Base-by-base conservation (phyloP, 371 early-diverging fungal genomes). In the Phascolomyces articulosus region DNA sequence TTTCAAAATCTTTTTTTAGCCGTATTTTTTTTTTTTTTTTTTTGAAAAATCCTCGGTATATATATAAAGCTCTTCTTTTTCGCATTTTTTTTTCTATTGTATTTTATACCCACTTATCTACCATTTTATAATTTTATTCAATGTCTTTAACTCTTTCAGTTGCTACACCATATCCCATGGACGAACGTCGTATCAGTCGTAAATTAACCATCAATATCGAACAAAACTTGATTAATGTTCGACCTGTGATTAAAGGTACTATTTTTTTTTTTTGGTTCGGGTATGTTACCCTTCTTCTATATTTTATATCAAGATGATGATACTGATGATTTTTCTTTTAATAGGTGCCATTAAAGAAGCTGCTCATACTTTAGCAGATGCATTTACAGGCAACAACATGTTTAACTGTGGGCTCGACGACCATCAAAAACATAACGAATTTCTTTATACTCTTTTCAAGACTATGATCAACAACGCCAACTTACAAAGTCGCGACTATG, bases 281-380 rank as follows among this genome's bases (percentile, higher is more conserved):
- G n/a, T n/a, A n/a, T n/a, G n/a, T n/a, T n/a, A n/a, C n/a, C n/a
- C n/a, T 27, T 57, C n/a, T 21, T 26, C 40, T 18, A 53, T 48
- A 29, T 29, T 27, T 49, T 41, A 11, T 23, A 31, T 11, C 34
- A 34, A 9, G 34, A 34, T 34, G 6, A 6, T 34, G 34, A 34
- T 0, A 34, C 34, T 34, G 6, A 1, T 34, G 34, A 9, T 34
- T 34, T 34, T 34, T 34, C 38, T 51, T 47, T 29, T 1, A 26
- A 21, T 64, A 81, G 82, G 77, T 55, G 82, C 78, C 29, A 78
- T 76, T 1, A 72, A 74, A 41, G 82, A 81, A 70, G 82, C 82
- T 11, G 64, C 78, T 20, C 73, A 81, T 56, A 78, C 78, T 2
- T 59, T 81, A 23, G 70, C 71, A 9, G 82, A 81, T 13, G 73